Conservation (phyloP, 2,329 filamentous ascomycete genomes). For the Capronia epimyces region DNA sequence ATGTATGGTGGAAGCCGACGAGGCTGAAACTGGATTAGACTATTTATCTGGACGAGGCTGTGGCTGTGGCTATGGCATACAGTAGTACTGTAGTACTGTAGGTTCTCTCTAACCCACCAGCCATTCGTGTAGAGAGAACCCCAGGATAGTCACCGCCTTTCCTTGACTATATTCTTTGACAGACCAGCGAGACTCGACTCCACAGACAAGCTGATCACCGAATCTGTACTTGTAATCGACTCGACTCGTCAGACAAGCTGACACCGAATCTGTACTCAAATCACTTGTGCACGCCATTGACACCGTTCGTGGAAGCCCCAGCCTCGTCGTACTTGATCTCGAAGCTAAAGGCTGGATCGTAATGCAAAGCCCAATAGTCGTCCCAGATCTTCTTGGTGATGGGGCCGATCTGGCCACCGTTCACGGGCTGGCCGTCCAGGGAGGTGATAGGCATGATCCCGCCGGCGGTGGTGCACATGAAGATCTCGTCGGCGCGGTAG, state of each 20-base stretch:
- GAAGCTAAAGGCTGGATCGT: conserved; percentile 37
- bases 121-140: too few species aligned
- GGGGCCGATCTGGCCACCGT: conserved; percentile 42
- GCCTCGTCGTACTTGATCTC: conserved; percentile 16
- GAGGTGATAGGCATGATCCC: conserved; percentile 50
- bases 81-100: too few species aligned
- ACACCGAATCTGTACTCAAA: too few species aligned
- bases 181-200: too few species aligned
- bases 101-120: too few species aligned
- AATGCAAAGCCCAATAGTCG: conserved; percentile 48
- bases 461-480: conserved; percentile 52
- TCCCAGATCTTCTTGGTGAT: conserved; percentile 49
- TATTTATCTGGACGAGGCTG: not conserved
- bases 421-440: conserved; percentile 42
- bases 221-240: too few species aligned
- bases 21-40: not conserved
- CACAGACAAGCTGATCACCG: too few species aligned
- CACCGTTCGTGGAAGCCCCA: not conserved
- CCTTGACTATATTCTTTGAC: too few species aligned
- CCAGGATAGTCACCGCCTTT: too few species aligned
- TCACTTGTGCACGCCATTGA: conserved; percentile 3
- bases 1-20: not conserved
- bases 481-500: conserved; percentile 46
- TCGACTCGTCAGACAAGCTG: too few species aligned
- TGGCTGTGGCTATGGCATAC: too few species aligned